Evolutionary conservation across 1,139 yeast species (phyloP).

Genomic region (Maudiozyma humilis): DNA sequence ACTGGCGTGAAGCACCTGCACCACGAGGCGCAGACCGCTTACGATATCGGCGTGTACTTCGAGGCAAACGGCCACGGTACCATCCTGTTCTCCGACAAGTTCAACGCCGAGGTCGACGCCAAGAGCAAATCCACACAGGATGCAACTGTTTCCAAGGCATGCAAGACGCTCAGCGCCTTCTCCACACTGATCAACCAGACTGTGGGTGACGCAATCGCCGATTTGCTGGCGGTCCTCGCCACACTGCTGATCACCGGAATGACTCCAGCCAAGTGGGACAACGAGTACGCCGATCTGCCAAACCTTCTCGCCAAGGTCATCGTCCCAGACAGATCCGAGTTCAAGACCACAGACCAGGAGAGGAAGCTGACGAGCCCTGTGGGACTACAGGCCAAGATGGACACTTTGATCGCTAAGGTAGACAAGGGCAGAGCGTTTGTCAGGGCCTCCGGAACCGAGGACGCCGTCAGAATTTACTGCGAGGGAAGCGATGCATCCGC

Average conservation of each 20-base stretch:
- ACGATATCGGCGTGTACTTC: conserved; percentile 86
- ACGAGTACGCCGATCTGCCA: conserved; percentile 74
- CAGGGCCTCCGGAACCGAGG: conserved; percentile 96
- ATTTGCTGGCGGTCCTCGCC: conserved; percentile 66
- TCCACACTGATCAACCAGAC: conserved; percentile 82
- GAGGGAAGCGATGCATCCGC: conserved; percentile 59
- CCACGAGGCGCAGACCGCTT: conserved; percentile 73
- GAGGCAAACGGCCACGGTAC: conserved; percentile 99
- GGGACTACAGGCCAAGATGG: conserved; percentile 71
- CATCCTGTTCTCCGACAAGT: conserved; percentile 65
- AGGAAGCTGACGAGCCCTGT: conserved; percentile 66
- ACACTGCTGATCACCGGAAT: conserved; percentile 50
- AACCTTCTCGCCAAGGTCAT: conserved; percentile 72
- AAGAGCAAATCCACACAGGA: no score
- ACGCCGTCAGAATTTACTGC: conserved; percentile 92
- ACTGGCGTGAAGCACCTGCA: conserved; percentile 97
- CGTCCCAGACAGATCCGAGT: conserved; percentile 72
- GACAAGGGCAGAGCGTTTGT: conserved; percentile 78
- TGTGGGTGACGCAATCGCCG: conserved; percentile 95
- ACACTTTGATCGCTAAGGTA: conserved; percentile 50
- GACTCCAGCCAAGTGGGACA: conserved; percentile 68
- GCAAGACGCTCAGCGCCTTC: conserved; percentile 47
- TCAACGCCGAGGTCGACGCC: conserved; percentile 26
- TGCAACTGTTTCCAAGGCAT: conserved; percentile 36
- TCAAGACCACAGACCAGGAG: conserved; percentile 87